Conservation (phyloP, 805 yeast genomes). For the Clavispora santaluciae region DNA sequence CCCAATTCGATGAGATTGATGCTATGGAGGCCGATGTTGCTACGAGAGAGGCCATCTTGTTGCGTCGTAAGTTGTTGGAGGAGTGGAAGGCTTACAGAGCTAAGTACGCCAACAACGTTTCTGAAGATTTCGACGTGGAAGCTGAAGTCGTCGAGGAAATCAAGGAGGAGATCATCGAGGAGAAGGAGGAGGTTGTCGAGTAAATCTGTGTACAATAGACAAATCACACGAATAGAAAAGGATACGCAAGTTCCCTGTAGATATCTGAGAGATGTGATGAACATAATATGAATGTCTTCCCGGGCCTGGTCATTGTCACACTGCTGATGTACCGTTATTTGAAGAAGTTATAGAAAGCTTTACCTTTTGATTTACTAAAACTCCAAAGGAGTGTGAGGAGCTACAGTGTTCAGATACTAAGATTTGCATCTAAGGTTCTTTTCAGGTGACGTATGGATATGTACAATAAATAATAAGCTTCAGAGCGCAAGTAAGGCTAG, state of each 20-base stretch:
- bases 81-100: conserved; percentile 85
- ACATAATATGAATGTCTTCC: no score
- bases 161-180: conserved; percentile 43
- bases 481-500: no score
- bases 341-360: no score
- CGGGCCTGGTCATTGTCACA: no score
- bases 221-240: no score
- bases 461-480: not conserved
- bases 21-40: conserved; percentile 95
- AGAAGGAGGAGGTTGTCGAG: conserved; percentile 65
- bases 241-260: no score
- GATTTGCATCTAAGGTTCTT: no score
- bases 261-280: no score
- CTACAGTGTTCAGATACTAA: no score
- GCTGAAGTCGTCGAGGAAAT: conserved; percentile 57
- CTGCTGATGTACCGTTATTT: no score
- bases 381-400: no score
- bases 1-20: conserved; percentile 91
- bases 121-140: conserved; percentile 46
- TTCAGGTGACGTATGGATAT: not conserved
- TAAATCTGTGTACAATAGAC: conserved; percentile 12
- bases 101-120: conserved; percentile 25
- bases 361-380: no score
- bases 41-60: conserved; percentile 80
- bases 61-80: conserved; percentile 72